A percentile compares a stretch with the other conserved stretches of the same genome.
These are phyloP conservation scores for Capsicum rhomboideum DNA, from an alignment of 257 asterid genomes.

Conservation along the genomic window DNA sequence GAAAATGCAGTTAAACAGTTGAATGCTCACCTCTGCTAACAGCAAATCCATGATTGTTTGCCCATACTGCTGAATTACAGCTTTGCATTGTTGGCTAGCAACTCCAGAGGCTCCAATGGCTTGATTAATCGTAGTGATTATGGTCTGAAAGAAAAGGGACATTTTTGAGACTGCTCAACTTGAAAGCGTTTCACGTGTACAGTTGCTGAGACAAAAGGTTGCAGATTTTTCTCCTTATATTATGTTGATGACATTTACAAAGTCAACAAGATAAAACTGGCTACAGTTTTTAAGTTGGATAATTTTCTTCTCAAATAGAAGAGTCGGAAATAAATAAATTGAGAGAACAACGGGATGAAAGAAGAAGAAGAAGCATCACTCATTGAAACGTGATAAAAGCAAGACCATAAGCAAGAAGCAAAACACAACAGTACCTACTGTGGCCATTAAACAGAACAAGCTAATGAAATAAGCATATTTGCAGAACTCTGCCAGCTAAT, in stretches of 20 bases:
- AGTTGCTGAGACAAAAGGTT: neutral
- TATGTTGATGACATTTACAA: neutral
- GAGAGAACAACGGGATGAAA: neutral
- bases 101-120: conserved; percentile 95
- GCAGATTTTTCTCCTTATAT: neutral
- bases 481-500: neutral
- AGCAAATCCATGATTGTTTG: conserved; percentile 71
- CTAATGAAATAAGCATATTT: neutral
- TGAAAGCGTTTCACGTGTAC: neutral
- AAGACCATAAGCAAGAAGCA: neutral
- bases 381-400: neutral
- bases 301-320: neutral
- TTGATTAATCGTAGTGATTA: conserved; percentile 87
- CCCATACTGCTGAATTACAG: conserved; percentile 90
- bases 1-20: neutral
- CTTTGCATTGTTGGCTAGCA: conserved; percentile 91
- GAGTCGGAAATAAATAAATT: neutral
- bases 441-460: neutral
- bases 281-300: neutral
- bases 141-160: conserved; percentile 33
- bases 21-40: conserved; percentile 44
- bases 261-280: neutral
- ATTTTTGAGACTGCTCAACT: neutral
- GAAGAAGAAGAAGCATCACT: neutral
- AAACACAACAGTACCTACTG: neutral